phyloP scores from a whole-genome alignment of 2,329 filamentous ascomycete species.

The Amphichorda felina region DNA sequence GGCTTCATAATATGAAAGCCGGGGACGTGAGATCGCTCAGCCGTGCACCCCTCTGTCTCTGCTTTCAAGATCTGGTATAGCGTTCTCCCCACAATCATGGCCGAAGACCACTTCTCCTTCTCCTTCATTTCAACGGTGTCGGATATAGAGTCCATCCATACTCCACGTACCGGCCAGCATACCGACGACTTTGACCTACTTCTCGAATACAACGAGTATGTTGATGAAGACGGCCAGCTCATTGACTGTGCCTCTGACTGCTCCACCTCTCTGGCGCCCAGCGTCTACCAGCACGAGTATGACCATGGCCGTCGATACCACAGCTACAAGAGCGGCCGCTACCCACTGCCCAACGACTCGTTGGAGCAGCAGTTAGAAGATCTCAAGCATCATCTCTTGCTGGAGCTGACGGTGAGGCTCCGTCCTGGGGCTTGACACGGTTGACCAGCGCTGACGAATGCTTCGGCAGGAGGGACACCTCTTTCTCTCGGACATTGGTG shows the following conservation, averaged over 20 bases:
- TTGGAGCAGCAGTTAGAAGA: constrained; percentile 32
- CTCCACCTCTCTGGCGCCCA: constrained; percentile 20
- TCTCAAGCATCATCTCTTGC: constrained; percentile 30
- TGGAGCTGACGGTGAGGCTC: constrained; percentile 23
- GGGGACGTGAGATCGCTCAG: no score
- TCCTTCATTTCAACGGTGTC: constrained; percentile 15
- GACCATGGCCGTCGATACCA: constrained; percentile 27
- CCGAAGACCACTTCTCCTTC: constrained; percentile 11
- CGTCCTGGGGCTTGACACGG: neutral
- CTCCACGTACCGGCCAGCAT: constrained; percentile 9
- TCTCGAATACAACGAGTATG: constrained; percentile 5
- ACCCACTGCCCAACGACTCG: constrained; percentile 33
- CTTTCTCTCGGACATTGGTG: constrained; percentile 25
- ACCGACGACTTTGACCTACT: constrained; percentile 17
- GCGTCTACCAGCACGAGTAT: constrained; percentile 19
- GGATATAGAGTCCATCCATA: constrained; percentile 11
- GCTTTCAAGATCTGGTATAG: no score
- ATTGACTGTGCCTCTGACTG: constrained; percentile 11
- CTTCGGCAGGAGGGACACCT: constrained; percentile 21
- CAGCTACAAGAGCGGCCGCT: constrained; percentile 27
- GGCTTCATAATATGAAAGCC: no score
- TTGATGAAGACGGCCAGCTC: constrained; percentile 7
- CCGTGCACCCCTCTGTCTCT: no score
- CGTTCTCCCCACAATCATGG: no score
- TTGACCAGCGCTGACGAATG: neutral